A percentile compares a stretch with the other conserved stretches of the same genome.
These are phyloP conservation scores for Globisporangium parvum DNA, from an alignment of 352 stramenopile genomes.

Conservation along the genomic window DNA sequence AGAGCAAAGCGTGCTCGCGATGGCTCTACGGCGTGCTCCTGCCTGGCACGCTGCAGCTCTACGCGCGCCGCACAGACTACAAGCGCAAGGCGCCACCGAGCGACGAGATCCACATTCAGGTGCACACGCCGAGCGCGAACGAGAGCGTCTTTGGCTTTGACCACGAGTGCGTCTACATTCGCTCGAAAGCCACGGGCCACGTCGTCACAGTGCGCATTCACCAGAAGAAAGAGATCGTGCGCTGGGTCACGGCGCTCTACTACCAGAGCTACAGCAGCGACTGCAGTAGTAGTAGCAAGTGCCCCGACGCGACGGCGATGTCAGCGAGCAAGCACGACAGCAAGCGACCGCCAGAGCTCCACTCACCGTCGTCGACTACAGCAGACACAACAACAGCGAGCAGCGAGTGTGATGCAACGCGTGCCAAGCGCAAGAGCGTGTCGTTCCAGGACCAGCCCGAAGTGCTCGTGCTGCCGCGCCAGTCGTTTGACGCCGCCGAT, in stretches of 20 bases:
- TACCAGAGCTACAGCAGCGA: constrained; percentile 37
- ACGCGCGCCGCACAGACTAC: constrained; percentile 51
- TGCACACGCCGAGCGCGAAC: constrained; percentile 28
- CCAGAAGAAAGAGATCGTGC: constrained; percentile 56
- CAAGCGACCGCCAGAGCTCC: constrained; percentile 9
- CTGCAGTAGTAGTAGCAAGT: neutral
- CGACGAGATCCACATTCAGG: constrained; percentile 33
- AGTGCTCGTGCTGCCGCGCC: constrained; percentile 34
- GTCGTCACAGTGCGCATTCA: constrained; percentile 49
- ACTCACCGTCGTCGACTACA: neutral
- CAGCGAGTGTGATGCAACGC: neutral
- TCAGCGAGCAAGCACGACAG: constrained; percentile 9
- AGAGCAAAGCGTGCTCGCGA: constrained; percentile 32
- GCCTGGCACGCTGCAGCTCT: constrained; percentile 36
- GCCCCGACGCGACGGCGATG: constrained; percentile 1
- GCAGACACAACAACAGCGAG: neutral
- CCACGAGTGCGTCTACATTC: constrained; percentile 54
- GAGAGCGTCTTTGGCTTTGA: constrained; percentile 60
- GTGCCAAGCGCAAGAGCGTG: constrained; percentile 34
- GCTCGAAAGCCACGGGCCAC: constrained; percentile 26
- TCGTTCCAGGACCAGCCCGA: constrained; percentile 47
- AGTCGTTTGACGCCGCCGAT: constrained; percentile 42
- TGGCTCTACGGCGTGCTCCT: constrained; percentile 53
- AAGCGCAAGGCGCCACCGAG: constrained; percentile 43
- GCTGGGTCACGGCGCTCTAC: constrained; percentile 57